Evolutionary conservation across 108 stramenopile genomes (phyloP).

Genomic region (Cylindrotheca closterium): DNA sequence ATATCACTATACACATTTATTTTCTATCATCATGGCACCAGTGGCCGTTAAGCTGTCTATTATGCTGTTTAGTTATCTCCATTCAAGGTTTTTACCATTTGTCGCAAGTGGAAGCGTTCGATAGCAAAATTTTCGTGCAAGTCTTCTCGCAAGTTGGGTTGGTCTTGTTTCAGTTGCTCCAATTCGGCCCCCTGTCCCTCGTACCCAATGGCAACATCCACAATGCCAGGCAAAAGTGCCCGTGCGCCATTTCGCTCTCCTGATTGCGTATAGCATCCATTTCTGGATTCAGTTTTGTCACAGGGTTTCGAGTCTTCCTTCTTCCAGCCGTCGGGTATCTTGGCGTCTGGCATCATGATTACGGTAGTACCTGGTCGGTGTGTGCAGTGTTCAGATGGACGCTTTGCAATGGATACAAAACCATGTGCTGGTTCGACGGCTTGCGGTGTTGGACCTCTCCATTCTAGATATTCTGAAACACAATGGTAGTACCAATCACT

Average conservation of each 20-base stretch:
- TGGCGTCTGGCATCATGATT: background rate
- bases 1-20: too few relatives aligned
- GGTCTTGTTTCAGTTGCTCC: background rate
- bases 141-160: background rate
- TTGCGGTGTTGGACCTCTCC: background rate
- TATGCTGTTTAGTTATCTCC: background rate
- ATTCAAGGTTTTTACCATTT: background rate
- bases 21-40: too few relatives aligned
- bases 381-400: background rate
- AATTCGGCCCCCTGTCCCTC: background rate
- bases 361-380: background rate
- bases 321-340: background rate
- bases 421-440: background rate
- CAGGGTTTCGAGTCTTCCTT: background rate
- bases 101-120: background rate
- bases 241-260: background rate
- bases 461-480: background rate
- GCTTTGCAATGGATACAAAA: background rate
- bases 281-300: background rate
- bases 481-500: background rate
- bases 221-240: background rate
- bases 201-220: background rate
- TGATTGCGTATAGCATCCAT: background rate
- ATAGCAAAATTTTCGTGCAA: background rate
- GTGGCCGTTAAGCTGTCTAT: too few relatives aligned